Conservation (phyloP, 78 protist genomes). For the Dictyostelium intermedium region DNA sequence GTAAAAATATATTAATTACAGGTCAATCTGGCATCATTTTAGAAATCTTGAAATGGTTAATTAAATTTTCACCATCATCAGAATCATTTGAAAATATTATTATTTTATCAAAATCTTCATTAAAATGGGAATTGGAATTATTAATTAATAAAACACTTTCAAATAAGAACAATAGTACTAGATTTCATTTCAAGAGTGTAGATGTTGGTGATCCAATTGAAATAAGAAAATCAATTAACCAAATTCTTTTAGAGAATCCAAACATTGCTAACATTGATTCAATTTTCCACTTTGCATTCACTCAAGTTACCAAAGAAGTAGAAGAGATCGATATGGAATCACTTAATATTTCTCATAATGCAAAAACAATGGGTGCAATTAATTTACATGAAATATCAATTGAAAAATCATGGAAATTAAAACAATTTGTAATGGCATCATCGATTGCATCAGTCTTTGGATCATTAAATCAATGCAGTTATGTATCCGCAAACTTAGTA, state of each 20-base stretch:
- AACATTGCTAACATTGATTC: slow-evolving; percentile 2
- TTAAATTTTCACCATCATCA: neutral
- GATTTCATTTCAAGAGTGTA: slow-evolving; percentile 1
- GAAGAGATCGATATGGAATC: neutral
- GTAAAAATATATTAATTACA: slow-evolving; percentile 14
- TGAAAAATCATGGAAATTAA: neutral
- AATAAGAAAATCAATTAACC: neutral
- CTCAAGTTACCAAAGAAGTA: slow-evolving; percentile 3
- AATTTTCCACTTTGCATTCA: slow-evolving; percentile 60
- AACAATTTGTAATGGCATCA: slow-evolving; percentile 63
- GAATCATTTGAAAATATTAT: slow-evolving; percentile 11
- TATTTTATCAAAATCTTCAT: slow-evolving; percentile 2
- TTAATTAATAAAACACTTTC: neutral
- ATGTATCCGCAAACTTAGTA: slow-evolving; percentile 82
- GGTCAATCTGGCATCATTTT: slow-evolving; percentile 64
- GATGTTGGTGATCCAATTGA: neutral
- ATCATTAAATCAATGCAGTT: slow-evolving; percentile 62
- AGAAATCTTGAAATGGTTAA: slow-evolving; percentile 21
- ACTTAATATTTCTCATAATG: neutral
- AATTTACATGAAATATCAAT: slow-evolving; percentile 53
- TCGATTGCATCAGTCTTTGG: slow-evolving; percentile 57
- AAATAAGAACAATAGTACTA: neutral
- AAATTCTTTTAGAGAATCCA: neutral
- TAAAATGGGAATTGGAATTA: slow-evolving; percentile 50
- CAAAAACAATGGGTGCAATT: slow-evolving; percentile 84